Evolutionary conservation across 352 stramenopile species (phyloP).

Genomic region (Pythium folliculosum): DNA sequence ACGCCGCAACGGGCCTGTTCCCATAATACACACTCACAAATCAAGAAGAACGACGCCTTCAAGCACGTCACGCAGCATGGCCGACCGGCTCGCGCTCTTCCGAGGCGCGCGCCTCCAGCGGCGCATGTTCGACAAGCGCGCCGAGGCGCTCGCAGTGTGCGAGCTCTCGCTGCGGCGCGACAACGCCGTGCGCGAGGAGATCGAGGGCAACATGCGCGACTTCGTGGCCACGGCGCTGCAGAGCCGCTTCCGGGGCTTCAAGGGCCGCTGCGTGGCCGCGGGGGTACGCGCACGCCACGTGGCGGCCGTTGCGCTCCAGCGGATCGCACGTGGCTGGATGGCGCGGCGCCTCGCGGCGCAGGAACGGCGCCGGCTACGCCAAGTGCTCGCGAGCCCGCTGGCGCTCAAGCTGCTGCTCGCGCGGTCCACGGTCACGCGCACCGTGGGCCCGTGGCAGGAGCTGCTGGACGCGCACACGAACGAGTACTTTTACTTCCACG

Average conservation of each 20-base stretch:
- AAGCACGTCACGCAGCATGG: no score
- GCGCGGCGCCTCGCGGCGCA: constrained; percentile 42
- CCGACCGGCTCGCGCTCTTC: constrained; percentile 49
- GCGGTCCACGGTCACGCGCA: constrained; percentile 62
- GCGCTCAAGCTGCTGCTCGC: constrained; percentile 69
- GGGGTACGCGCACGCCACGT: constrained; percentile 38
- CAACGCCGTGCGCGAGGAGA: constrained; percentile 74
- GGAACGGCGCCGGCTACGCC: constrained; percentile 48
- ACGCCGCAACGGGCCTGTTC: no score
- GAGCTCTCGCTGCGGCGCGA: constrained; percentile 51
- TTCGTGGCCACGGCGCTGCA: constrained; percentile 76
- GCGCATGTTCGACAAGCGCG: constrained; percentile 60
- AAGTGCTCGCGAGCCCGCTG: constrained; percentile 69
- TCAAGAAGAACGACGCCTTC: no score
- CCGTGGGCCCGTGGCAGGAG: constrained; percentile 76
- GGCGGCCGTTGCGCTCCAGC: constrained; percentile 59
- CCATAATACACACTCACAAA: background rate
- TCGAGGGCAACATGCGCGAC: constrained; percentile 69
- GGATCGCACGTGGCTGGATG: constrained; percentile 56
- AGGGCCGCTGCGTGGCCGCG: constrained; percentile 42
- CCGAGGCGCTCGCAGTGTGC: constrained; percentile 41
- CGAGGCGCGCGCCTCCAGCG: constrained; percentile 47
- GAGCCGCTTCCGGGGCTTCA: constrained; percentile 62
- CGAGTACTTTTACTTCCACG: constrained; percentile 87
- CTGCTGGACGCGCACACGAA: constrained; percentile 78